phyloP scores from a whole-genome alignment of 2,329 filamentous ascomycete species.

The Aphanoascus verrucosus region DNA sequence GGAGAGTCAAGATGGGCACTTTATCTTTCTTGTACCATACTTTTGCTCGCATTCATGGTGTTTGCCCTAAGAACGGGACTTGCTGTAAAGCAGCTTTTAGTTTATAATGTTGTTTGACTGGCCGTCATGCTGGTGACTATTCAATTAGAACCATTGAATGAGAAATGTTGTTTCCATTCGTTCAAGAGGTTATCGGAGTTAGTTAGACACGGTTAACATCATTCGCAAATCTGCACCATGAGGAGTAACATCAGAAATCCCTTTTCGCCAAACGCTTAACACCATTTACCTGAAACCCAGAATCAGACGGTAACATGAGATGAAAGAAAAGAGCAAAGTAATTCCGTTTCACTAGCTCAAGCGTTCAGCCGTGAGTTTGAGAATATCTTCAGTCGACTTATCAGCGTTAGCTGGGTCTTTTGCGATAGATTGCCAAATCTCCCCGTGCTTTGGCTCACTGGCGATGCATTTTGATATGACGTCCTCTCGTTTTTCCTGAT shows the following conservation, averaged over 20 bases:
- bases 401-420: constrained; percentile 77
- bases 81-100: not conserved
- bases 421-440: constrained; percentile 75
- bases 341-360: not conserved
- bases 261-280: not conserved
- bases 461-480: constrained; percentile 68
- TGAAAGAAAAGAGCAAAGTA: not conserved
- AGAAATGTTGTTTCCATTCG: no score
- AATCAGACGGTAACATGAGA: not conserved
- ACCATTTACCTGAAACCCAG: not conserved
- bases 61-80: constrained; percentile 11
- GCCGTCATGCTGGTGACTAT: no score
- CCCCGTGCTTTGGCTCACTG: constrained; percentile 83
- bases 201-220: no score
- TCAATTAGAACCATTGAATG: not conserved
- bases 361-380: constrained; percentile 54
- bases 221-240: not conserved
- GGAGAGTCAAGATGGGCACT: not conserved
- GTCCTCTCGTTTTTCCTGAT: constrained; percentile 70
- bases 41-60: constrained; percentile 13
- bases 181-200: no score
- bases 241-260: not conserved
- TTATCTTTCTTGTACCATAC: constrained; percentile 3
- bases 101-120: no score
- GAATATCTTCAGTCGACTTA: constrained; percentile 64